phyloP scores from a whole-genome alignment of 768 basidiomycete species.

The Heimioporus sp. region DNA sequence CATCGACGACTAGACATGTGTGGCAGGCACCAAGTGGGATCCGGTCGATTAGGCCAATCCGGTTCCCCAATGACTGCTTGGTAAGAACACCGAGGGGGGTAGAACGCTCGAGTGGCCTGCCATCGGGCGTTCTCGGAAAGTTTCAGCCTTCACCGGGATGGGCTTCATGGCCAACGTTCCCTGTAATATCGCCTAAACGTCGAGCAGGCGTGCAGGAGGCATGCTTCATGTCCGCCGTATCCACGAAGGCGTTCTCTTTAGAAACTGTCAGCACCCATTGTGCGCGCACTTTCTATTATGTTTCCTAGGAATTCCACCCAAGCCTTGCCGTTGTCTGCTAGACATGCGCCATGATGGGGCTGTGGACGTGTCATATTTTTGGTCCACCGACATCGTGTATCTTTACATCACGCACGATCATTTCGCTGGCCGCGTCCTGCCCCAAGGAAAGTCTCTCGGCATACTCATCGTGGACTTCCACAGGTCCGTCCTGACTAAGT shows the following conservation, averaged over 20 bases:
- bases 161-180: constrained; percentile 15
- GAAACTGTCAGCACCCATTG: constrained; percentile 14
- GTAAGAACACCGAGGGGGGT: constrained; percentile 1
- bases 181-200: constrained; percentile 26
- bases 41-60: background rate
- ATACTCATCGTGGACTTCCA: constrained; percentile 6
- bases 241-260: constrained; percentile 18
- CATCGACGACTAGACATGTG: background rate
- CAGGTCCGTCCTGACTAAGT: constrained; percentile 17
- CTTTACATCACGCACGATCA: constrained; percentile 27
- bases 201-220: constrained; percentile 16
- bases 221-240: constrained; percentile 29
- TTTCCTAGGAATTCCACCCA: constrained; percentile 14
- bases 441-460: constrained; percentile 6
- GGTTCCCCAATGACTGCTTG: background rate
- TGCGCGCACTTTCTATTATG: constrained; percentile 21
- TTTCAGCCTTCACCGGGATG: constrained; percentile 3
- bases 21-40: too few relatives aligned
- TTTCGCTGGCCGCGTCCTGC: constrained; percentile 10
- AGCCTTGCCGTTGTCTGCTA: constrained; percentile 8
- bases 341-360: constrained; percentile 5
- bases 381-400: constrained; percentile 18
- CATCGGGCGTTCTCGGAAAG: constrained; percentile 18
- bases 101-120: background rate
- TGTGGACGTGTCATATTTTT: constrained; percentile 9